Evolutionary conservation across 1,139 yeast species (phyloP).

Genomic region (Pichia sp.): DNA sequence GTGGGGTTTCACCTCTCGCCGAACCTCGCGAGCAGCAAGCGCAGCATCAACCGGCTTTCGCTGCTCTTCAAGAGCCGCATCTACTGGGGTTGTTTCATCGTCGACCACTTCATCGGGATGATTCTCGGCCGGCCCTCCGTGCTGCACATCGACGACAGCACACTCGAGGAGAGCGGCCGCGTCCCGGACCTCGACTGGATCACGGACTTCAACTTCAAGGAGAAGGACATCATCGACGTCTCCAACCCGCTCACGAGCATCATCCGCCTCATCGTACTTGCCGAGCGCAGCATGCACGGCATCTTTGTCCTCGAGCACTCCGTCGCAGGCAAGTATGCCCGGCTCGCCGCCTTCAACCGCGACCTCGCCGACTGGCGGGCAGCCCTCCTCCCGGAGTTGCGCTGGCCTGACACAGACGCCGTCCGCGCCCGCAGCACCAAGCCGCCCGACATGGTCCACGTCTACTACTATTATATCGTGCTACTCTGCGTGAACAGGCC

Average conservation of each 20-base stretch:
- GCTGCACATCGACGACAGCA: slow-evolving; percentile 52
- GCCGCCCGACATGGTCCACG: slow-evolving; percentile 47
- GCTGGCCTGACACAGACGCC: slow-evolving; percentile 37
- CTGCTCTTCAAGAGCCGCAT: slow-evolving; percentile 49
- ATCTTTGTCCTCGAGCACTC: slow-evolving; percentile 2
- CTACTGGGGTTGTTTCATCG: slow-evolving; percentile 64
- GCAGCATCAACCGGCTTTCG: slow-evolving; percentile 15
- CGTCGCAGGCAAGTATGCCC: not conserved
- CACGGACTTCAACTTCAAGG: slow-evolving; percentile 45
- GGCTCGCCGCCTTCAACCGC: not conserved
- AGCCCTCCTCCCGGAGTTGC: slow-evolving; percentile 1
- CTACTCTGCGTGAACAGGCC: slow-evolving; percentile 57
- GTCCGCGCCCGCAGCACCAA: slow-evolving; percentile 43
- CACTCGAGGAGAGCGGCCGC: slow-evolving; percentile 38
- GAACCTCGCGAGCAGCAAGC: slow-evolving; percentile 23
- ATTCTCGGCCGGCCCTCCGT: slow-evolving; percentile 57
- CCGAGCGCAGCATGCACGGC: slow-evolving; percentile 25
- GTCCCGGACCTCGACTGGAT: slow-evolving; percentile 50
- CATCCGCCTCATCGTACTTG: slow-evolving; percentile 41
- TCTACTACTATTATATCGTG: slow-evolving; percentile 57
- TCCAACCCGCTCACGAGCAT: slow-evolving; percentile 29
- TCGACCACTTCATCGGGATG: slow-evolving; percentile 59
- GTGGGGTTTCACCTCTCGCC: slow-evolving; percentile 64
- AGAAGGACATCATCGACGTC: slow-evolving; percentile 40
- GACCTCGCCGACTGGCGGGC: slow-evolving; percentile 13